Evolutionary conservation across 441 rosid species (phyloP).

Genomic region (Gossypium armourianum): DNA sequence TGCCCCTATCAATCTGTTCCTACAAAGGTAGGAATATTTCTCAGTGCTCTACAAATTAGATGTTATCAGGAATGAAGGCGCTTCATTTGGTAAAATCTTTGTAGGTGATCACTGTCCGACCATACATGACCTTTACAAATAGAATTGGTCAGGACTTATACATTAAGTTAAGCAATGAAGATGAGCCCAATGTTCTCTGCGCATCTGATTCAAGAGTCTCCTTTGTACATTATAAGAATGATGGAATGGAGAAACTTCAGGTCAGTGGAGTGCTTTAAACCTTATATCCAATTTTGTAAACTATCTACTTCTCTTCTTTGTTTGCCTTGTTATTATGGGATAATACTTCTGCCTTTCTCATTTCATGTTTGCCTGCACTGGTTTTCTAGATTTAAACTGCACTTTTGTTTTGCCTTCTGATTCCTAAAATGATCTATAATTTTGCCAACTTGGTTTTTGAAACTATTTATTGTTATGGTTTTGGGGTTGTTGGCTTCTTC

Average conservation of each 20-base stretch:
- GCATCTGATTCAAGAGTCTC: slow-evolving; percentile 74
- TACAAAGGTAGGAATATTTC: slow-evolving; percentile 54
- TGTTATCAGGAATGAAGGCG: not conserved
- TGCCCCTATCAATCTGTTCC: slow-evolving; percentile 79
- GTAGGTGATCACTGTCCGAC: slow-evolving; percentile 82
- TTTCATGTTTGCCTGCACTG: not conserved
- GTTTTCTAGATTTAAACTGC: slow-evolving; percentile 4
- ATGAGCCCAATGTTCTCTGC: slow-evolving; percentile 69
- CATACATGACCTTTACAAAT: slow-evolving; percentile 90
- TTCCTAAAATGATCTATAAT: not conserved
- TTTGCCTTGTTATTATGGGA: not conserved
- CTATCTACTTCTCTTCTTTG: not conserved
- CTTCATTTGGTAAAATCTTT: slow-evolving; percentile 15
- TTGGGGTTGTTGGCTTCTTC: not conserved
- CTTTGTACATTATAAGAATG: slow-evolving; percentile 44
- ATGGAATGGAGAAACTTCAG: slow-evolving; percentile 71
- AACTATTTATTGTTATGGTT: not conserved
- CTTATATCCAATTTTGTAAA: slow-evolving; percentile 3
- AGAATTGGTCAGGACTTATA: slow-evolving; percentile 75
- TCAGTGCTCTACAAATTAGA: slow-evolving; percentile 9
- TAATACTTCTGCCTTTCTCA: not conserved
- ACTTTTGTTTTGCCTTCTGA: not conserved
- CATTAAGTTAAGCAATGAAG: slow-evolving; percentile 60
- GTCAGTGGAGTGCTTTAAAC: slow-evolving; percentile 31
- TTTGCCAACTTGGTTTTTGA: not conserved